phyloP scores from a whole-genome alignment of 306 rosid species.

The Dalbergia cochinchinensis region DNA sequence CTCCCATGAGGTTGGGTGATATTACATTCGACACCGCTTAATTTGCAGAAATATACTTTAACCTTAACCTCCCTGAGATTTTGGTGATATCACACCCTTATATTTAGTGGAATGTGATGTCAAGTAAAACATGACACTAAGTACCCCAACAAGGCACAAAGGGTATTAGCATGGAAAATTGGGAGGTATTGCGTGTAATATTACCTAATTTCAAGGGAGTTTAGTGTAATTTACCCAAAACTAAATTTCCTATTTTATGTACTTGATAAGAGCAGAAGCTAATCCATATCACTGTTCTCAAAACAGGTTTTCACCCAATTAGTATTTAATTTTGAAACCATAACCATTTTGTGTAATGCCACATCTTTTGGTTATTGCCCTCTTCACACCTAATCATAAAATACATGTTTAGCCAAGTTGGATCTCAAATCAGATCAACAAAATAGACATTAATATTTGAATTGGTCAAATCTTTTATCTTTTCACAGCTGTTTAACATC shows the following conservation, averaged over 20 bases:
- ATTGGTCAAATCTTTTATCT: constrained; percentile 12
- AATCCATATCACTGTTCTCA: constrained; percentile 14
- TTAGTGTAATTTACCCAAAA: neutral
- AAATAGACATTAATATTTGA: neutral
- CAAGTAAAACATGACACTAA: too few relatives aligned
- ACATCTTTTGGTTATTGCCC: neutral
- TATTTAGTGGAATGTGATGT: too few relatives aligned
- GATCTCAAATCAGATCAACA: constrained; percentile 7
- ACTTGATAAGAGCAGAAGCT: neutral
- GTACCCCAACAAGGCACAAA: too few relatives aligned
- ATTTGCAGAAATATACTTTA: too few relatives aligned
- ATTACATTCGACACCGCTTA: too few relatives aligned
- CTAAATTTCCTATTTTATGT: neutral
- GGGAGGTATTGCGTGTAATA: too few relatives aligned
- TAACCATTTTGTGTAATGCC: neutral
- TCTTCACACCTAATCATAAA: neutral
- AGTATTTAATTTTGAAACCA: neutral
- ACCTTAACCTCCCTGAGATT: too few relatives aligned
- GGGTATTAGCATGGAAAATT: too few relatives aligned
- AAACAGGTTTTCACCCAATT: neutral
- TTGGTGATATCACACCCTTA: too few relatives aligned
- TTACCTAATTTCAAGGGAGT: too few relatives aligned
- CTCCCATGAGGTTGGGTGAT: too few relatives aligned
- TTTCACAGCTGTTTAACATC: constrained; percentile 3
- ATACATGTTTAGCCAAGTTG: neutral